Evolutionary conservation across 129 eudicot genomes (phyloP), one percentile per base, ranked within the genome.

Genomic region (Tanacetum coccineum): DNA sequence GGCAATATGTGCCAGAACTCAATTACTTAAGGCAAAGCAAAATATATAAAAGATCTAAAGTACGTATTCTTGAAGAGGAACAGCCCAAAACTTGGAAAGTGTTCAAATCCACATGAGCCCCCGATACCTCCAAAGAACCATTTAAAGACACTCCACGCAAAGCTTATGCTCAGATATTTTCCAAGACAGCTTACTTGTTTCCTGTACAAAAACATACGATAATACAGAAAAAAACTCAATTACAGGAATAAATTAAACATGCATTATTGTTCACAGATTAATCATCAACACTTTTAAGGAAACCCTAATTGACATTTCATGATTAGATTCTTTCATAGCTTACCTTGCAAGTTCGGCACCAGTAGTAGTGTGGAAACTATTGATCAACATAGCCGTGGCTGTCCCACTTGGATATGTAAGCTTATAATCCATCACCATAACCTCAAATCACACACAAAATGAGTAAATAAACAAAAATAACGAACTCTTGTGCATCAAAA

Each of bases 261-360:
- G 25, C 2, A 22, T 22, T 22, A 22, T 22, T 22, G 25, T 22
- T 2, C 25, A 22, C 25, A 22, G 25, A 22, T 22, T 22, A 22
- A 22, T 22, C 1, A 2, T 22, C 25, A 22, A 22, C 25, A 22
- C 25, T 22, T 22, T 22, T 22, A 22, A 22, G 25, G 25, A 22
- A 22, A 22, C 2, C 25, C 25, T 22, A 22, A 22, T 22, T 22
- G 2, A 22, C 25, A 22, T 22, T 36, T 36, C 42, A 36, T 36
- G 6, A 36, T 6, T 47, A 61, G 19, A 53, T 18, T 46, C 25
- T 11, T 58, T 26, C 14, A 26, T 46, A 26, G n/a, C 19, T 81
- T 80, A 84, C 98, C 84, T 79, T 60, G 98, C 96, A 54, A 87
- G 98, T 73, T 85, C 95, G 45, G 98, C 98, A 78, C 98, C 98